Evolutionary conservation across 371 early-diverging fungal genomes (phyloP).

Genomic region (Mucor plumbeus): DNA sequence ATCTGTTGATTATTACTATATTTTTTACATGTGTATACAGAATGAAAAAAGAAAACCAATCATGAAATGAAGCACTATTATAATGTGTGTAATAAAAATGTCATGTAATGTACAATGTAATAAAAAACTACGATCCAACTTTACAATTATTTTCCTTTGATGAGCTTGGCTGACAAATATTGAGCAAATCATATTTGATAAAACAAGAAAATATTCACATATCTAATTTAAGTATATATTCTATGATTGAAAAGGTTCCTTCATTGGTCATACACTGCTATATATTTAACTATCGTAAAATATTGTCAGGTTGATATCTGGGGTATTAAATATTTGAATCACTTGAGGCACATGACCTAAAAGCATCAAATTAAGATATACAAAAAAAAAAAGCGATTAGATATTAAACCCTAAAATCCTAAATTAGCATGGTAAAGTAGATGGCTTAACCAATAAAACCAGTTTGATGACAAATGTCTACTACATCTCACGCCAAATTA

Average conservation of each 20-base stretch:
- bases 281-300: too few species aligned
- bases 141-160: too few species aligned
- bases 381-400: background rate
- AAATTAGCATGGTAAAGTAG: conserved; percentile 14
- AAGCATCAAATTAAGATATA: background rate
- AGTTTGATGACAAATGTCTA: conserved; percentile 16
- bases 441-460: conserved; percentile 8
- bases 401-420: conserved; percentile 12
- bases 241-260: background rate
- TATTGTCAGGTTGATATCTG: background rate
- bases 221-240: background rate
- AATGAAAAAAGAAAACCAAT: background rate
- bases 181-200: background rate
- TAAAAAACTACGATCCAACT: background rate
- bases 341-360: conserved; percentile 3
- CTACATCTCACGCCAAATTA: conserved; percentile 13
- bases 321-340: background rate
- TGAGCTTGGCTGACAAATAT: background rate
- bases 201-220: background rate
- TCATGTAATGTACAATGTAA: background rate
- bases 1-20: background rate
- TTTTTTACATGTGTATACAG: too few species aligned
- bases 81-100: too few species aligned
- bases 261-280: background rate
- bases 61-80: background rate